A percentile compares a stretch with the other conserved stretches of the same genome.
These are phyloP conservation scores for Aureobasidium sp. DNA, from an alignment of 2,329 filamentous ascomycete species.

Conservation along the genomic window DNA sequence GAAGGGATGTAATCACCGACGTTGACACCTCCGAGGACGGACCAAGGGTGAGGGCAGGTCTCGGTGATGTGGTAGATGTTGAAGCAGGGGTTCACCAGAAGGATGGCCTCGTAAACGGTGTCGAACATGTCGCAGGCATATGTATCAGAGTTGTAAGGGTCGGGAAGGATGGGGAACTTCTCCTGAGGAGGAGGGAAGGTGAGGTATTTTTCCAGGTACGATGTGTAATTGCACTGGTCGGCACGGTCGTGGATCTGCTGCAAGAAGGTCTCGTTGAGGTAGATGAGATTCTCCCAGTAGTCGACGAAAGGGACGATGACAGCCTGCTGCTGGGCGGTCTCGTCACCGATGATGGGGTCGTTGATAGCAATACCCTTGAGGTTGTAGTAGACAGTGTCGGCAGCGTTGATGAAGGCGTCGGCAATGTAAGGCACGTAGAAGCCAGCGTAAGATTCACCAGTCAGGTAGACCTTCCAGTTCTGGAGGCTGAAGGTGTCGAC, in stretches of 20 bases:
- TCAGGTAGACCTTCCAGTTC: conserved; percentile 39
- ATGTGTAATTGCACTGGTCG: conserved; percentile 38
- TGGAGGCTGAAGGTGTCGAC: conserved; percentile 42
- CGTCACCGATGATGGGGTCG: conserved; percentile 36
- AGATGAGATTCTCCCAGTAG: conserved; percentile 15
- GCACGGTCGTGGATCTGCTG: conserved; percentile 26
- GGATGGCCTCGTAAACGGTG: conserved; percentile 24
- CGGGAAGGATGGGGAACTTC: conserved; percentile 23
- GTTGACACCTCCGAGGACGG: conserved; percentile 18
- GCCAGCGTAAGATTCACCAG: conserved; percentile 55
- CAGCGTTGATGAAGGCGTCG: conserved; percentile 43
- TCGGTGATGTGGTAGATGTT: conserved; percentile 27
- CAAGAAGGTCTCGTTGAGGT: conserved; percentile 17
- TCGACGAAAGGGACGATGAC: conserved; percentile 14
- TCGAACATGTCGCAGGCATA: conserved; percentile 26
- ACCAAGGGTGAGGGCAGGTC: conserved; percentile 14
- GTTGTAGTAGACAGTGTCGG: conserved; percentile 29
- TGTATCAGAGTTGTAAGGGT: conserved; percentile 20
- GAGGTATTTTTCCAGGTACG: conserved; percentile 34
- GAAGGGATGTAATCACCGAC: conserved; percentile 14
- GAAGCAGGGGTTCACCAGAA: conserved; percentile 27
- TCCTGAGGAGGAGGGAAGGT: conserved; percentile 30
- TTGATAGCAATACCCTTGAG: conserved; percentile 27
- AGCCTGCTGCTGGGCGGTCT: conserved; percentile 11
- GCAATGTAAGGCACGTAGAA: conserved; percentile 50